Conservation (phyloP, 768 basidiomycete genomes). For the Collybiopsis confluens region DNA sequence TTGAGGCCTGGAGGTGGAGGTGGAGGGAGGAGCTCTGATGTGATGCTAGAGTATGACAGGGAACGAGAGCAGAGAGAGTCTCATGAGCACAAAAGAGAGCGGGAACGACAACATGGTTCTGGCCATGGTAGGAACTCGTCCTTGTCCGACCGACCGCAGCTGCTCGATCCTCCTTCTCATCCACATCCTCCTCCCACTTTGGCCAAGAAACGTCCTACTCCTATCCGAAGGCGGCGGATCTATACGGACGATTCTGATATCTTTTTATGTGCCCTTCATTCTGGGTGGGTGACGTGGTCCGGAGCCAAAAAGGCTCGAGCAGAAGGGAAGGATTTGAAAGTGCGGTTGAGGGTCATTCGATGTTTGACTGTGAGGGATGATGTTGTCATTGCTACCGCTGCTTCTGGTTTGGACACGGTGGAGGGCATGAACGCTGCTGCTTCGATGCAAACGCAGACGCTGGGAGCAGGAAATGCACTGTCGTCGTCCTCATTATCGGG, state of each 20-base stretch:
- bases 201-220: background rate
- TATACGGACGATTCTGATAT: conserved; percentile 80
- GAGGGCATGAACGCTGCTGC: too few species aligned
- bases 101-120: too few species aligned
- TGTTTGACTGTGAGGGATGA: conserved; percentile 22
- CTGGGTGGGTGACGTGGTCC: conserved; percentile 52
- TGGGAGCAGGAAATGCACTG: too few species aligned
- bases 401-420: background rate
- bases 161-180: background rate
- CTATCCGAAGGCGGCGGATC: conserved; percentile 41
- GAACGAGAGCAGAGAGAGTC: conserved; percentile 14
- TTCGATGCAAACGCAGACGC: too few species aligned
- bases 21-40: background rate
- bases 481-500: background rate
- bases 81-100: conserved; percentile 5
- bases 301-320: conserved; percentile 33
- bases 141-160: too few species aligned
- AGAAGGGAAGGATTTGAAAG: conserved; percentile 34
- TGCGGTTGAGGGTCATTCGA: conserved; percentile 37
- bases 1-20: conserved; percentile 8
- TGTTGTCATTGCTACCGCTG: background rate
- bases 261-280: conserved; percentile 64
- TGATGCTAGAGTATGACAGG: background rate
- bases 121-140: too few species aligned
- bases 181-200: background rate